Conservation (phyloP, 306 rosid genomes). For the Quercus mongolica region DNA sequence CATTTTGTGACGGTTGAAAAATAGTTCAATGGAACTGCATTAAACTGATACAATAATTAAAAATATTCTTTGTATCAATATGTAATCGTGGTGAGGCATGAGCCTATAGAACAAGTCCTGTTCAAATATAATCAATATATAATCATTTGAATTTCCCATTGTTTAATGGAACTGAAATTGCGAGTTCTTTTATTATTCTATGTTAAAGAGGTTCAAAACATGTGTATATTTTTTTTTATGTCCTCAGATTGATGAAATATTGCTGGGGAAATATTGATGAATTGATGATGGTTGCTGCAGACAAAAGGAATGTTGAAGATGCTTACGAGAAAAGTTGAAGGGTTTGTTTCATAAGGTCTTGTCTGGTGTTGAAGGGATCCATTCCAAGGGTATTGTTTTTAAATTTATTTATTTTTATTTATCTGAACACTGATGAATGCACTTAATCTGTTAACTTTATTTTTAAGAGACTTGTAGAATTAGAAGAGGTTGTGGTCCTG, state of each 20-base stretch:
- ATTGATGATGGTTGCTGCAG: constrained; percentile 51
- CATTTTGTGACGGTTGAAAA: background rate
- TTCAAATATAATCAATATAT: background rate
- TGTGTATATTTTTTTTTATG: background rate
- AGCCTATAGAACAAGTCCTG: no score
- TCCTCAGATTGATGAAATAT: constrained; percentile 45
- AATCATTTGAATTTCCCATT: background rate
- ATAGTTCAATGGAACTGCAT: background rate
- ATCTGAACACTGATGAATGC: background rate
- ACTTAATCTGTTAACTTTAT: background rate
- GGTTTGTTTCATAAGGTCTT: constrained; percentile 11
- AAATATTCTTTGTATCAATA: no score
- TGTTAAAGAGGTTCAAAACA: background rate
- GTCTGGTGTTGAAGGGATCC: background rate
- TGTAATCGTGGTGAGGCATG: no score
- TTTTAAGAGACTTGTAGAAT: background rate
- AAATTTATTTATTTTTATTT: background rate
- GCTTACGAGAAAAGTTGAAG: constrained; percentile 37
- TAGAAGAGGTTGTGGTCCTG: background rate
- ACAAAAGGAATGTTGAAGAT: constrained; percentile 35
- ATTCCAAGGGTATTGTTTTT: background rate
- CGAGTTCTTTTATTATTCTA: background rate
- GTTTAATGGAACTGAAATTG: background rate
- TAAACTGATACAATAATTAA: background rate
- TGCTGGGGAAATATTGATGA: constrained; percentile 52